Percentiles rank a stretch among this genome's conserved stretches.
These are phyloP conservation scores for Colletotrichum filicis DNA, from an alignment of 2,329 filamentous ascomycete genomes.

Conservation along the genomic window DNA sequence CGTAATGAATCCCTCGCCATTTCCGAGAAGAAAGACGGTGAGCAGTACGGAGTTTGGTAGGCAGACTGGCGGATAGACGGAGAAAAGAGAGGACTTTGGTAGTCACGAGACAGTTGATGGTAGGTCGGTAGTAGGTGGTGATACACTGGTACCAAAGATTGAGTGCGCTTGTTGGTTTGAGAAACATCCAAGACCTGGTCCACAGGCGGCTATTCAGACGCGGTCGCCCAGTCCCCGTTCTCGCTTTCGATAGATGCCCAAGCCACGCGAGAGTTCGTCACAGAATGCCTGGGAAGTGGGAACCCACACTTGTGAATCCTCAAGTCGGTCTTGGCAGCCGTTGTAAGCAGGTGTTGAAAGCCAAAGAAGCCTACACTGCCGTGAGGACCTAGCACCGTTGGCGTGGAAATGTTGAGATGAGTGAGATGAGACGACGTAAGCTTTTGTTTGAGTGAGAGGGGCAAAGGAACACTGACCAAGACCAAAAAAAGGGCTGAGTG, in stretches of 20 bases:
- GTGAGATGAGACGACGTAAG: conserved; percentile 6
- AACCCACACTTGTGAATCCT: not conserved
- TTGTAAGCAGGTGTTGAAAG: not conserved
- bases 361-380: no score
- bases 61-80: not conserved
- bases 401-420: not conserved
- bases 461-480: not conserved
- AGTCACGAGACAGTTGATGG: not conserved
- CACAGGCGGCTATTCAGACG: conserved; percentile 28
- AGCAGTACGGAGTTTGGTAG: not conserved
- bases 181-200: not conserved
- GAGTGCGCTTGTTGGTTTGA: not conserved
- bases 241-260: not conserved
- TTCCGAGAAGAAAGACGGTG: conserved; percentile 30
- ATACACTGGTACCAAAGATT: not conserved
- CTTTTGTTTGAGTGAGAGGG: conserved; percentile 25
- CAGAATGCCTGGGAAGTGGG: not conserved
- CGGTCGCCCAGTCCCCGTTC: conserved; percentile 11
- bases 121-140: not conserved
- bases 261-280: conserved; percentile 8
- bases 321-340: not conserved
- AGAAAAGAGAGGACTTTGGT: not conserved
- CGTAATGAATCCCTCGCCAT: conserved; percentile 21
- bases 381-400: not conserved
- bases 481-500: conserved; percentile 7